Base-by-base conservation (phyloP, 2,329 filamentous ascomycete species). In the Amesomyces nigricolor region DNA sequence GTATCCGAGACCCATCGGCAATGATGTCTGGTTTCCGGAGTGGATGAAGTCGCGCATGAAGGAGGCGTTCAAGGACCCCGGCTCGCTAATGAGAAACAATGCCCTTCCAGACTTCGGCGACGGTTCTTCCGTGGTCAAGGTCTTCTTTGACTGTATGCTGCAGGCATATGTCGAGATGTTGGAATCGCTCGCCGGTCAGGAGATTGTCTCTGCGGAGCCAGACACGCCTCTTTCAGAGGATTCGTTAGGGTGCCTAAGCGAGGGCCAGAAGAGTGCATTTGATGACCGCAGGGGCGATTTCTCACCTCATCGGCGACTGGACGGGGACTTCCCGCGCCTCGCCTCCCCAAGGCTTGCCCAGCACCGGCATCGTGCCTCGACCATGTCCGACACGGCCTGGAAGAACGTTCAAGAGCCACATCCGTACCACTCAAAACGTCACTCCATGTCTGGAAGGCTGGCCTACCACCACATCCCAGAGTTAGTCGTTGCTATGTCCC, bases 11-110 rank as follows among this genome's bases (percentile, higher is more conserved):
- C 47, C 54, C 1, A 38, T 53, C 22, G 37, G 47, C 42, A 42
- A 58, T 9, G 62, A 61, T 13, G 5, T 35, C 2, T 63, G 62
- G 62, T 56, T 63, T 16, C 49, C 37, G 16, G n/a, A 16, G 1
- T 60, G 53, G 39, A 29, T 61, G 35, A 56, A 46, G 17, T 39
- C 46, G 10, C 43, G 32, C 19, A 39, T 58, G 13, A 61, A 58
- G 38, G 37, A 46, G 5, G 55, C 55, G 2, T 60, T 63, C 17
- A 13, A 53, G 42, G 22, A 53, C 26, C 51, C 57, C 3, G 14
- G 19, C 2, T 38, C 30, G 13, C 11, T 47, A 5, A 39, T 9
- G 1, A 39, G 6, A 17, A 19, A 5, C 10, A 29, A 9, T 14
- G 37, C 3, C 2, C 11, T 38, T 1, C 11, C 14, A 17, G 40